Evolutionary conservation across 805 yeast species (phyloP), one percentile per base, ranked within the genome.

Genomic region (Metschnikowia dekortorum): DNA sequence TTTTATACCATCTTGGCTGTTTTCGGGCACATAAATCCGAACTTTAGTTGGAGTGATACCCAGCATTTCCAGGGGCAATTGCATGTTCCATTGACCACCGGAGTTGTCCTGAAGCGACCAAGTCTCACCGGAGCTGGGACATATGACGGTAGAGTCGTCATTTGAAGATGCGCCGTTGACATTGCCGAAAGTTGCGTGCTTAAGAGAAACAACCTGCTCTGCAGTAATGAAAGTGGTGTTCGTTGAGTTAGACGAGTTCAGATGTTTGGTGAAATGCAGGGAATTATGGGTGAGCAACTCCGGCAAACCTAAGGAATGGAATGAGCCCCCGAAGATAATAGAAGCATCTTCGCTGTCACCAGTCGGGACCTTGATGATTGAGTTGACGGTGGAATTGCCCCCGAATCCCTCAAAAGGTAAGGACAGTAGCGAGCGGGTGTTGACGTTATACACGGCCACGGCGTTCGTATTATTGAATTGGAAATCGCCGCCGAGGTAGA

Each of bases 401-500:
- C 83, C 83, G 62, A 92, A 89, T 0, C 98, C 98, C 30, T 78
- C 76, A 66, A 92, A 94, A 0, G 87, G 84, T 3, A 88, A 70
- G 8, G 76, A 62, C 2, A 61, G 46, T 37, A 87, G 66, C 2
- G 65, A 32, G 18, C 73, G 58, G 3, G 76, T 57, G 0, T 76
- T 55, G 13, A 69, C 60, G 65, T 88, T 76, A 75, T 88, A 92
- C 4, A 82, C 67, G 8, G 87, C 83, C 0, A 80, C 86, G 46
- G 89, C 85, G 56, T 73, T 60, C 7, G 83, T 73, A 42, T 69
- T 64, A 49, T 79, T 73, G 62, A 73, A 83, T 6, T 74, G 63
- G 56, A 92, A 80, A 52, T 80, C 75, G 18, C 99, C 99, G 8
- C 97, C 99, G 44, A 88, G 77, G 61, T 87, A 89, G 0, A 89